Conservation (phyloP, 164 flowering plant genomes). For the Umbellularia californica region DNA sequence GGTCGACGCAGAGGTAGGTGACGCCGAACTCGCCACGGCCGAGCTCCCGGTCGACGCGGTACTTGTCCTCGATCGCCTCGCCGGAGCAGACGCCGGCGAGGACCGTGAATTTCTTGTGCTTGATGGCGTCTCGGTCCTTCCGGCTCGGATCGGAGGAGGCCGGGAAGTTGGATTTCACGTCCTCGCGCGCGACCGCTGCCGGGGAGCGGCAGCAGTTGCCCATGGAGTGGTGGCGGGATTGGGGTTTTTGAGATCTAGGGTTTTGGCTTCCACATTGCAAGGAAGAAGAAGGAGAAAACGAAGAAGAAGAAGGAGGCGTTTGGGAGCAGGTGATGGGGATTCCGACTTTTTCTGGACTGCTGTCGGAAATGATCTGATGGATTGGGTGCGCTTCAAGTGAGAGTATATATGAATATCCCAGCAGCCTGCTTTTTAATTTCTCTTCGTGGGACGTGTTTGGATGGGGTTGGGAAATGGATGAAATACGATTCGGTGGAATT, state of each 20-base stretch:
- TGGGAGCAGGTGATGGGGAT: too few species aligned
- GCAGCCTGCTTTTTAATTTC: too few species aligned
- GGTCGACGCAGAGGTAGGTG: slow-evolving; percentile 77
- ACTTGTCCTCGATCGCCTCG: slow-evolving; percentile 74
- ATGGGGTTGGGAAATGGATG: too few species aligned
- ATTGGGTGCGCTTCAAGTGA: too few species aligned
- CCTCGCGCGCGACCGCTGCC: slow-evolving; percentile 22
- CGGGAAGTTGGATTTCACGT: slow-evolving; percentile 14
- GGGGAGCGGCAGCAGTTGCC: slow-evolving; percentile 26
- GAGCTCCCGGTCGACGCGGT: slow-evolving; percentile 66
- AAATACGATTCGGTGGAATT: too few species aligned
- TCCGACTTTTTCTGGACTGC: too few species aligned
- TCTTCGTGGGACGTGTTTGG: too few species aligned
- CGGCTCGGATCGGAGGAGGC: background rate
- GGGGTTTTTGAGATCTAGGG: background rate
- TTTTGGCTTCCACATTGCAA: background rate
- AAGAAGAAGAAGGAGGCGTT: background rate
- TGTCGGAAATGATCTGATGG: too few species aligned
- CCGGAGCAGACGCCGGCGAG: slow-evolving; percentile 27
- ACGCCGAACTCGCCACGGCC: slow-evolving; percentile 94
- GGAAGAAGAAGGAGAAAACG: background rate
- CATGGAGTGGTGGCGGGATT: slow-evolving; percentile 2
- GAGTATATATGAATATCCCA: too few species aligned
- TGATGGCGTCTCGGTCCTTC: background rate
- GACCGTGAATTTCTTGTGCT: slow-evolving; percentile 12